These are phyloP conservation scores for Penicillium olsonii DNA, from an alignment of 2,329 filamentous ascomycete genomes.

Conservation along the genomic window DNA sequence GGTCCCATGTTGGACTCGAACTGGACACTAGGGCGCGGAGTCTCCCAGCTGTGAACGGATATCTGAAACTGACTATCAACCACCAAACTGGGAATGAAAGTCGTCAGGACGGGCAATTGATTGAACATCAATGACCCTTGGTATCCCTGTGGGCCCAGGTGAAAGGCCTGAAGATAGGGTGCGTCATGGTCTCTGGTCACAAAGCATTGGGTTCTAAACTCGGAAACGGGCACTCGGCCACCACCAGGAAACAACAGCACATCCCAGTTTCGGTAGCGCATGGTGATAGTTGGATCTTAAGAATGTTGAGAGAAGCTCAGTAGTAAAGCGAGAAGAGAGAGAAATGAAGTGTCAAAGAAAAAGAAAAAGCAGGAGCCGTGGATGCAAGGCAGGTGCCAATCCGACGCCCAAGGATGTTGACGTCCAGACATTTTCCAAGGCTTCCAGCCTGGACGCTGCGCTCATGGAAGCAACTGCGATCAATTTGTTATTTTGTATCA, in stretches of 20 bases:
- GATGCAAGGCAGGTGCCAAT: neutral
- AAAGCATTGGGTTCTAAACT: slow-evolving; percentile 79
- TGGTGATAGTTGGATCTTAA: slow-evolving; percentile 41
- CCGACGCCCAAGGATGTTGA: too few species aligned
- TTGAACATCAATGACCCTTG: slow-evolving; percentile 26
- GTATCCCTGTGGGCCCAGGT: slow-evolving; percentile 34
- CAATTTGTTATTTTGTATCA: too few species aligned
- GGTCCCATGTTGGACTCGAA: slow-evolving; percentile 59
- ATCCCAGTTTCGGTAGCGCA: slow-evolving; percentile 88
- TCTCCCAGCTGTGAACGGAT: slow-evolving; percentile 74
- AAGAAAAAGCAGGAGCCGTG: neutral
- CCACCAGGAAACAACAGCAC: slow-evolving; percentile 74
- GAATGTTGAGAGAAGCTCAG: too few species aligned
- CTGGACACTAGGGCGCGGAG: slow-evolving; percentile 60
- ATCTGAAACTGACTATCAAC: slow-evolving; percentile 65
- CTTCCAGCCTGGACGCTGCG: too few species aligned
- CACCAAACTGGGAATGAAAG: slow-evolving; percentile 68
- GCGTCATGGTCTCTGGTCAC: slow-evolving; percentile 61
- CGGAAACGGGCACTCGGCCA: slow-evolving; percentile 71
- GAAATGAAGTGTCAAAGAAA: too few species aligned
- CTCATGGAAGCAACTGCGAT: too few species aligned
- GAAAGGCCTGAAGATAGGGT: slow-evolving; percentile 49
- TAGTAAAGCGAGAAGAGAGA: too few species aligned
- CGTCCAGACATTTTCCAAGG: too few species aligned
- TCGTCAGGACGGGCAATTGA: slow-evolving; percentile 66